Percentiles rank a stretch among this genome's conserved stretches.
These are phyloP conservation scores for Clavispora vitiphila DNA, from an alignment of 805 yeast genomes.

Conservation along the genomic window DNA sequence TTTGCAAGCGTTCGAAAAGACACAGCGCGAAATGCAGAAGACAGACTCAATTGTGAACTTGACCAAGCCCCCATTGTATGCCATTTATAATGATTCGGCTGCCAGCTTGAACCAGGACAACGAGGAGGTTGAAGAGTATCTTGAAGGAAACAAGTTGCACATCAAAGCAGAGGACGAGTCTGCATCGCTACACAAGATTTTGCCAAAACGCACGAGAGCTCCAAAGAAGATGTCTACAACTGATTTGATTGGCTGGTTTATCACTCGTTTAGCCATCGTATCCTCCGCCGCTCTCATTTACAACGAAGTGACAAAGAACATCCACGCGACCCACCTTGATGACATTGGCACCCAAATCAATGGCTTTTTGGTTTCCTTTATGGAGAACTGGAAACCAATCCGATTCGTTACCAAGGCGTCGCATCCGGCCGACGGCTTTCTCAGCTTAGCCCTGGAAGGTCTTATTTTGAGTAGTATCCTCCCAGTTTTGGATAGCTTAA, in stretches of 20 bases:
- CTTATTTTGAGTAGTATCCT: constrained; percentile 51
- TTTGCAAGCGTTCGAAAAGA: neutral
- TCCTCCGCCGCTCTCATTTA: constrained; percentile 48
- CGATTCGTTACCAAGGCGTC: constrained; percentile 1
- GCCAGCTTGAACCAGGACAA: constrained; percentile 29
- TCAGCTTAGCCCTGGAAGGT: constrained; percentile 47
- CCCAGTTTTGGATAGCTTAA: constrained; percentile 38
- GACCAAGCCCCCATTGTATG: constrained; percentile 48
- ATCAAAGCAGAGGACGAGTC: constrained; percentile 9
- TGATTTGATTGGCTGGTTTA: neutral
- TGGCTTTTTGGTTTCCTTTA: constrained; percentile 24
- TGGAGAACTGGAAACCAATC: constrained; percentile 20
- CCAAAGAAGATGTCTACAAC: neutral
- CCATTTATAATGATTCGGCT: constrained; percentile 43
- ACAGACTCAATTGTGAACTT: constrained; percentile 39
- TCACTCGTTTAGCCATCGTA: constrained; percentile 20
- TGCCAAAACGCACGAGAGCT: neutral
- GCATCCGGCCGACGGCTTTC: constrained; percentile 11
- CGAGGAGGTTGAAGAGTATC: constrained; percentile 17
- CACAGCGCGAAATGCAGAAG: constrained; percentile 10
- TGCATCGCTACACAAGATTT: neutral
- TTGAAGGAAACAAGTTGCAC: constrained; percentile 15
- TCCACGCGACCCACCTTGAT: constrained; percentile 46
- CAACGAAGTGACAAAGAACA: constrained; percentile 47
- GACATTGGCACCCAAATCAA: constrained; percentile 41